Base-by-base conservation (phyloP, 352 stramenopile genomes). In the Globisporangium paroecandrum region DNA sequence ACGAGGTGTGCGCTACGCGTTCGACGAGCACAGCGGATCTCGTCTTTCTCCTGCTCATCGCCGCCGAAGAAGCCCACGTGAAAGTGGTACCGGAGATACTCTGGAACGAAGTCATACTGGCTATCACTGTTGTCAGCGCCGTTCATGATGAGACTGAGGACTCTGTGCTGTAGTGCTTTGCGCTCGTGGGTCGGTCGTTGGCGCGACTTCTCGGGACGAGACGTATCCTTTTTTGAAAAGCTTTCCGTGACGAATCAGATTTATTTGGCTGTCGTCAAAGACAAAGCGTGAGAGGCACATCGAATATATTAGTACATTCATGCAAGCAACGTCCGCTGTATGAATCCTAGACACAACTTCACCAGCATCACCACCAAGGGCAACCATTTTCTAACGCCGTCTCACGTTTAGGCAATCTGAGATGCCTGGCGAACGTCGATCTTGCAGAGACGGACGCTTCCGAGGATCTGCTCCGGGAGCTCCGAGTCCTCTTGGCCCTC, bases 401-500 rank as follows among this genome's bases (percentile, higher is more conserved):
- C 41, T 20, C 38, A n/a, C 41, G 15, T n/a, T 49, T n/a, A 49
- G 15, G 41, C 41, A 49, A 49, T 49, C 41, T n/a, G 41, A 49
- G 41, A 49, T 18, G 83, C 84, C 27, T 79, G 66, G 0, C 76
- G 68, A 2, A 93, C 79, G 47, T 94, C 86, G 49, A 94, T 88
- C 58, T 91, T 89, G 61, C 84, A 91, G 10, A 94, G 74, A 8
- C 82, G 77, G n/a, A 94, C 86, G 55, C 77, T 73, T 6, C 86
- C 86, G 8, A 94, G 68, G 29, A 94, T 87, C 56, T 93, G 86
- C 55, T 94, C 86, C 3, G 86, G 86, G 24, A 94, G 73, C 47
- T 94, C 86, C 12, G 78, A 7, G 68, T 93, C 84, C 55, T 94
- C 84, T 47, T 94, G 84, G 7, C 86, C 86, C 66, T 94, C 86